A percentile compares a stretch with the other conserved stretches of the same genome.
Evolutionary conservation across 805 yeast genomes (phyloP).

Genomic region (Barnettozyma vustinii): DNA sequence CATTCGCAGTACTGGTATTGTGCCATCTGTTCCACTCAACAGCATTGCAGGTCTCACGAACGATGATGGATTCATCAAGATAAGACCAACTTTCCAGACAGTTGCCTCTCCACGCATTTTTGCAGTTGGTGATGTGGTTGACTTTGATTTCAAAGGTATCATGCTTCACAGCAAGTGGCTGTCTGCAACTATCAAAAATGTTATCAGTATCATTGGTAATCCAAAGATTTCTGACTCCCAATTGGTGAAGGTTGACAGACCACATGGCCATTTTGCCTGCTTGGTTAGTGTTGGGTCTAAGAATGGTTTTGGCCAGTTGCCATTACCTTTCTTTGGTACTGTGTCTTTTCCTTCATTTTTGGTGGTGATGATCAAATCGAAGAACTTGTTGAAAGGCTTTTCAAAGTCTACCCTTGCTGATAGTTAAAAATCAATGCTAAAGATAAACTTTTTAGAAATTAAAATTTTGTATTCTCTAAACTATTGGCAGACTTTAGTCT

Average conservation of each 20-base stretch:
- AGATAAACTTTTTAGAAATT: too few relatives aligned
- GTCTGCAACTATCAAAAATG: constrained; percentile 16
- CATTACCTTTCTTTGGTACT: constrained; percentile 20
- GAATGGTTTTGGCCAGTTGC: constrained; percentile 25
- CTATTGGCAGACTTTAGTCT: too few relatives aligned
- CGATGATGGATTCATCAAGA: neutral
- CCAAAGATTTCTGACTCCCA: neutral
- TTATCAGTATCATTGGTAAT: constrained; percentile 5
- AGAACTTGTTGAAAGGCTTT: constrained; percentile 10
- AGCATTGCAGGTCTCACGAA: neutral
- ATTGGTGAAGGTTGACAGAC: constrained; percentile 1
- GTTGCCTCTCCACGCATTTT: constrained; percentile 15
- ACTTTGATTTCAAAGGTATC: constrained; percentile 23
- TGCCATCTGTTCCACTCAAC: neutral
- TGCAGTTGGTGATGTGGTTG: constrained; percentile 31
- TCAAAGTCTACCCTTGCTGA: neutral
- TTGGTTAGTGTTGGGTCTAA: constrained; percentile 24
- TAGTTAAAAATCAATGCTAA: neutral
- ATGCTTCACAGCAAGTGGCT: constrained; percentile 9
- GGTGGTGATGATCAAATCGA: constrained; percentile 17
- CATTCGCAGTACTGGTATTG: neutral
- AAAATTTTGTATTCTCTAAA: too few relatives aligned
- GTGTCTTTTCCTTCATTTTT: constrained; percentile 19
- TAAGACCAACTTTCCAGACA: neutral
- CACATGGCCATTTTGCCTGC: neutral